Conservation (phyloP, 208 protist genomes). For the Vickermania ingenoplastis region DNA sequence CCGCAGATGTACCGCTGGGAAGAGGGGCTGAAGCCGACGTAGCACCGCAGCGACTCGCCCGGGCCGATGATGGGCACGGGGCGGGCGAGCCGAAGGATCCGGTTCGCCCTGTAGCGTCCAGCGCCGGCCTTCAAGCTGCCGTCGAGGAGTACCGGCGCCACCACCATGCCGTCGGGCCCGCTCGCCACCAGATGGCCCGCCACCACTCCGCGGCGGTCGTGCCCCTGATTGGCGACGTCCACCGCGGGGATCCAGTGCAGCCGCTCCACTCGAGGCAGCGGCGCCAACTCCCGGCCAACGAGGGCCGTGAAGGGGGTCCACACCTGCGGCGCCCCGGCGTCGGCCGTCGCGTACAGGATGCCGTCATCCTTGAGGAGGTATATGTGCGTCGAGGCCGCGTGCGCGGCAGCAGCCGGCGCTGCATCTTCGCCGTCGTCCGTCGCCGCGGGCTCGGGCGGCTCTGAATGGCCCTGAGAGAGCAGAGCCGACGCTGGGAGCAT, state of each 20-base stretch:
- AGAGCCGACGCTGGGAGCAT: background rate
- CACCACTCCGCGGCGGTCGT: too few relatives aligned
- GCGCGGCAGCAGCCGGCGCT: background rate
- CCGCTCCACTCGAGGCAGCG: slow-evolving; percentile 9
- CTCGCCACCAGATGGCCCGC: background rate
- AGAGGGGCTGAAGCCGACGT: background rate
- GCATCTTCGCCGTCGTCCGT: background rate
- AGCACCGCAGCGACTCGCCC: background rate
- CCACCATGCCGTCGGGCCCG: background rate
- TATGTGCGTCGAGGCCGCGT: slow-evolving; percentile 8
- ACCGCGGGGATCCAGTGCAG: slow-evolving; percentile 9
- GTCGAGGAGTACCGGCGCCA: background rate
- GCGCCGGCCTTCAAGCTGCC: background rate
- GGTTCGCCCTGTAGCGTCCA: background rate
- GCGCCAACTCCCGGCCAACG: background rate
- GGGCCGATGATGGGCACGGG: background rate
- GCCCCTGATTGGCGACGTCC: background rate
- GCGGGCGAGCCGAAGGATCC: background rate
- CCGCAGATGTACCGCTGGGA: slow-evolving; percentile 17
- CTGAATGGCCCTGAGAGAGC: too few relatives aligned
- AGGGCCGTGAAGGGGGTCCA: slow-evolving; percentile 5
- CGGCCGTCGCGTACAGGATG: slow-evolving; percentile 46
- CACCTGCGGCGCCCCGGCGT: slow-evolving; percentile 42
- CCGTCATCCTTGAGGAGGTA: slow-evolving; percentile 57
- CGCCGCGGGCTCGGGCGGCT: background rate